Conservation (phyloP, 768 basidiomycete genomes). For the Kwoniella bestiolae region DNA sequence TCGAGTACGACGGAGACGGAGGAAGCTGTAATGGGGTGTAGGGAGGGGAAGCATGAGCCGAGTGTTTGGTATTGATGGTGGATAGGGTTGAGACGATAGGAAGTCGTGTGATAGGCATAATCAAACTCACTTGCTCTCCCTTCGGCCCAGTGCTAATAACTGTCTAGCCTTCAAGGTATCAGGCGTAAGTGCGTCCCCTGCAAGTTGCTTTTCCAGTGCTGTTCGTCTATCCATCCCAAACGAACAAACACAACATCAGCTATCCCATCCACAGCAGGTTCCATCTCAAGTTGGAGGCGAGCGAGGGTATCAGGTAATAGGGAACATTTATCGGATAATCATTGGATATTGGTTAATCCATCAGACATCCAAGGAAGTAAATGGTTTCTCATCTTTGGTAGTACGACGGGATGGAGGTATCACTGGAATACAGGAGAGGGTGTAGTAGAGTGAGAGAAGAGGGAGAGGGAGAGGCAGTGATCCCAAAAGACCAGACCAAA, state of each 20-base stretch:
- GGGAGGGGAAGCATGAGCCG: background rate
- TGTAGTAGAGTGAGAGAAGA: background rate
- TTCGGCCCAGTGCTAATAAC: constrained; percentile 49
- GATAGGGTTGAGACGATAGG: background rate
- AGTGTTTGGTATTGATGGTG: background rate
- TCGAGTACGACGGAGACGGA: constrained; percentile 84
- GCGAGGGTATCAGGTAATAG: constrained; percentile 9
- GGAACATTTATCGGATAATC: constrained; percentile 11
- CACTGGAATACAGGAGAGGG: background rate
- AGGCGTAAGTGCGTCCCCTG: constrained; percentile 47
- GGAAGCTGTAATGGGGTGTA: constrained; percentile 65
- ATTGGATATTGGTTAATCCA: background rate
- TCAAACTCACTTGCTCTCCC: constrained; percentile 53
- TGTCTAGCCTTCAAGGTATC: constrained; percentile 52
- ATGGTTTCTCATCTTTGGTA: constrained; percentile 8
- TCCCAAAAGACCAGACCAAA: background rate
- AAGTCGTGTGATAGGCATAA: too few relatives aligned
- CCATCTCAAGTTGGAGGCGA: background rate
- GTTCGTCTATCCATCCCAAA: constrained; percentile 36
- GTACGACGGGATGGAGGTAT: background rate
- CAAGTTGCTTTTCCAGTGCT: constrained; percentile 51
- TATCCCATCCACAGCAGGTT: background rate
- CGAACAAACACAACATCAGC: background rate
- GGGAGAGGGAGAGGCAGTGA: background rate
- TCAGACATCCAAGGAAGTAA: constrained; percentile 8